Evolutionary conservation across 1,139 yeast genomes (phyloP).

Genomic region (Geotrichum macrosporum): DNA sequence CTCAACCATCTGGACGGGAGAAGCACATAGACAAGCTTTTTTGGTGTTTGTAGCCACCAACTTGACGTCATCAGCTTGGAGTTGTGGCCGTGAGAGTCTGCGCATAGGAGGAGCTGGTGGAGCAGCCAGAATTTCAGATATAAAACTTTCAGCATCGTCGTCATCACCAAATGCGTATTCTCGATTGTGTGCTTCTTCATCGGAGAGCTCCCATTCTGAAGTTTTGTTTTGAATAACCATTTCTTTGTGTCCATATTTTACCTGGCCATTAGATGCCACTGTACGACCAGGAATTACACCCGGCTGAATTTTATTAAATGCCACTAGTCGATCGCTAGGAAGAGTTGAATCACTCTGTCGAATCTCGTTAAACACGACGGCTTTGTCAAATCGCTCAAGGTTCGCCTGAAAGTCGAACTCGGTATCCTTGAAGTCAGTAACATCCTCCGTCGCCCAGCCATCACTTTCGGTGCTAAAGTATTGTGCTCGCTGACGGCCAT

Average conservation of each 20-base stretch:
- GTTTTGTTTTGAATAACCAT: conserved; percentile 55
- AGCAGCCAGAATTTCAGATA: conserved; percentile 26
- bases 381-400: conserved; percentile 77
- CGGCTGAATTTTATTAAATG: conserved; percentile 53
- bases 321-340: conserved; percentile 63
- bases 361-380: conserved; percentile 72
- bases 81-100: conserved; percentile 21
- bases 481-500: conserved; percentile 17
- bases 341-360: conserved; percentile 58
- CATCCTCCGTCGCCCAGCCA: conserved; percentile 55
- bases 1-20: conserved; percentile 80
- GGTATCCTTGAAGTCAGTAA: conserved; percentile 41
- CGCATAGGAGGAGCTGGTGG: conserved; percentile 17
- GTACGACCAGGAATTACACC: conserved; percentile 21
- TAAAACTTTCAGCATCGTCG: conserved; percentile 23
- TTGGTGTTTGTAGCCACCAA: conserved; percentile 23
- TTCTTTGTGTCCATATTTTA: conserved; percentile 63
- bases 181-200: conserved; percentile 35
- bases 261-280: conserved; percentile 17
- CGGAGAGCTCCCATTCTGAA: conserved; percentile 23
- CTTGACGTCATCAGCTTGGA: conserved; percentile 19
- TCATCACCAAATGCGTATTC: conserved; percentile 37
- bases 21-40: conserved; percentile 51
- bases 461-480: conserved; percentile 27
- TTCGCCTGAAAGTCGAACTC: conserved; percentile 89